Evolutionary conservation across 768 basidiomycete genomes (phyloP).

Genomic region (Hygrophorus russula): DNA sequence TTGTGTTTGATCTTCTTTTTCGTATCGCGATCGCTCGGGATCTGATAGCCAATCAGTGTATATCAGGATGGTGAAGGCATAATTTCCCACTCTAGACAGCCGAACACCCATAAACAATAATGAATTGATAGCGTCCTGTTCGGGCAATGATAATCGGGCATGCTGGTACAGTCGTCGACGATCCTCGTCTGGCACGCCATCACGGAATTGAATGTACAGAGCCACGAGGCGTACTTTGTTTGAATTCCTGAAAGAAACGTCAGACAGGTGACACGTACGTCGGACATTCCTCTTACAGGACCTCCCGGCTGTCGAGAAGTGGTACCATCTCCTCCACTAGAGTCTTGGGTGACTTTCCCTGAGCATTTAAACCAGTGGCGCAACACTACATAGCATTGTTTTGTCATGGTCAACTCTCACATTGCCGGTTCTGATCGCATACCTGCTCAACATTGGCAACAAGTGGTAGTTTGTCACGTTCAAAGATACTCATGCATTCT

Average conservation of each 20-base stretch:
- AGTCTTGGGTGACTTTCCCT: conserved; percentile 90
- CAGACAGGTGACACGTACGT: not conserved
- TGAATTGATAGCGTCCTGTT: conserved; percentile 91
- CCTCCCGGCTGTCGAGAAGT: conserved; percentile 74
- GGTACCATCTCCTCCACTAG: conserved; percentile 99
- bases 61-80: not conserved
- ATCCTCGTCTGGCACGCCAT: conserved; percentile 98
- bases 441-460: conserved; percentile 90
- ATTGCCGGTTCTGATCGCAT: conserved; percentile 10
- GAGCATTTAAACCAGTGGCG: conserved; percentile 82
- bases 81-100: conserved; percentile 59
- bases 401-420: conserved; percentile 2
- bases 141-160: conserved; percentile 73
- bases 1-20: conserved; percentile 80
- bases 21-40: conserved; percentile 62
- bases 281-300: conserved; percentile 43
- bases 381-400: conserved; percentile 52
- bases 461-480: conserved; percentile 71
- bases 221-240: conserved; percentile 97
- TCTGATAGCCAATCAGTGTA: conserved; percentile 27
- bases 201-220: conserved; percentile 86
- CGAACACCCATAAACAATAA: conserved; percentile 73
- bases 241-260: conserved; percentile 40
- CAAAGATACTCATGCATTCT: conserved; percentile 92
- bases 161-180: conserved; percentile 91